Evolutionary conservation across 1,284 basidiomycete species (phyloP).

Genomic region (Bondarzewia mesenterica): DNA sequence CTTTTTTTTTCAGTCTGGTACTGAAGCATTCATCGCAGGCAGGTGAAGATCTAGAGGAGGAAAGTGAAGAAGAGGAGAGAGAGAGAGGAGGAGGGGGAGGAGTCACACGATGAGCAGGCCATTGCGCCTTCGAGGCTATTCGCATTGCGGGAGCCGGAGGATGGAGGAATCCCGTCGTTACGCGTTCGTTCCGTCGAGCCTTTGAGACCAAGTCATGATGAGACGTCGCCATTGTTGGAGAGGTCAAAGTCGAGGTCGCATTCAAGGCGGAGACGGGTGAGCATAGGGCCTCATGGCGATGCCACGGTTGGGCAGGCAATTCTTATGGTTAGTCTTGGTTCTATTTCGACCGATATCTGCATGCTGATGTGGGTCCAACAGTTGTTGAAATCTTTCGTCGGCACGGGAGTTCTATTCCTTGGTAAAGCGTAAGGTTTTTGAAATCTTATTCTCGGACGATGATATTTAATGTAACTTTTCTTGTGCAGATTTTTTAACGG

Average conservation of each 20-base stretch:
- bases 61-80: conserved; percentile 60
- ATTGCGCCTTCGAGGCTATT: neutral
- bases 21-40: conserved; percentile 41
- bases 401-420: conserved; percentile 93
- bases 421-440: conserved; percentile 74
- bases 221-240: conserved; percentile 21
- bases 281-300: conserved; percentile 63
- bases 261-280: conserved; percentile 46
- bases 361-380: conserved; percentile 22
- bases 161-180: conserved; percentile 5
- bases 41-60: conserved; percentile 91
- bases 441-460: neutral
- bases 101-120: neutral
- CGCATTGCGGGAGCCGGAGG: neutral
- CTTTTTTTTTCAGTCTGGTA: neutral
- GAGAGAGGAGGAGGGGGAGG: conserved; percentile 25
- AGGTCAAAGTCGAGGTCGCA: conserved; percentile 30
- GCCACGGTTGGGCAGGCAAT: conserved; percentile 86
- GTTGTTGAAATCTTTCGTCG: conserved; percentile 93
- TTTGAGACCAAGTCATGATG: conserved; percentile 16
- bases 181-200: conserved; percentile 9
- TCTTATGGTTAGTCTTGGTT: conserved; percentile 58
- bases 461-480: neutral
- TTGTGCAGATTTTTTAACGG: conserved; percentile 83
- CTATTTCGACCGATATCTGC: neutral